Evolutionary conservation across 345 rosid genomes (phyloP), one percentile per base, ranked within the genome.

Genomic region (Rhodamnia rubescens): DNA sequence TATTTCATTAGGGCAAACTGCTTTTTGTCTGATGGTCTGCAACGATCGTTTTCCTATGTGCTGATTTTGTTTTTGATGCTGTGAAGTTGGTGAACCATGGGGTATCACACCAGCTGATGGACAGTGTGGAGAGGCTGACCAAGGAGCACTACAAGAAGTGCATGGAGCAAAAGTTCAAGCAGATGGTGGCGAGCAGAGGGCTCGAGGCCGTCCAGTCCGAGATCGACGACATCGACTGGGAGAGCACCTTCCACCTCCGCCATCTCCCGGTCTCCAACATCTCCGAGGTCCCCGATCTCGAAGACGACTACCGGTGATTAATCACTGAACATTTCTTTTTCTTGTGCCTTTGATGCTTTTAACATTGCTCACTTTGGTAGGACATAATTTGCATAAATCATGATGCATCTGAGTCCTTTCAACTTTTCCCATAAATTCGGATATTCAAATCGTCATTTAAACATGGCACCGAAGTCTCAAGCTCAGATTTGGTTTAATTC

Each of bases 71-170:
- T 80, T 74, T 61, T 61, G 11, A 7, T 56, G 57, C 50, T 75
- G 81, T 86, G 83, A 85, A 94, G 98, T 61, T 94, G 90, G 51
- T 93, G 89, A 94, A 92, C 88, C 98, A 95, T 90, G 98, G 98
- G 82, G 82, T 94, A 85, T 86, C 94, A 5, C 88, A 84, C 56
- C 95, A 93, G 85, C 88, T 93, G 90, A 86, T 94, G 98, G 95
- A 95, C 89, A 85, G 81, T 4, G 92, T 94, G 87, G 95, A 95
- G 95, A 90, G 85, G 90, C 85, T 92, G 88, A 92, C 94, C 15
- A 94, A 95, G 75, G 93, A 91, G 90, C 93, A 94, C 86, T 92
- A 95, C 93, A 87, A 85, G 88, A 92, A 90, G 84, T 90, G 85
- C 87, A 91, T 93, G 95, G 95, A 93, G 87, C 87, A 89, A 44